Percentiles rank a stretch among this genome's conserved stretches.
phyloP scores from a whole-genome alignment of 2,329 filamentous ascomycete genomes.

The Dactylonectria macrodidyma region DNA sequence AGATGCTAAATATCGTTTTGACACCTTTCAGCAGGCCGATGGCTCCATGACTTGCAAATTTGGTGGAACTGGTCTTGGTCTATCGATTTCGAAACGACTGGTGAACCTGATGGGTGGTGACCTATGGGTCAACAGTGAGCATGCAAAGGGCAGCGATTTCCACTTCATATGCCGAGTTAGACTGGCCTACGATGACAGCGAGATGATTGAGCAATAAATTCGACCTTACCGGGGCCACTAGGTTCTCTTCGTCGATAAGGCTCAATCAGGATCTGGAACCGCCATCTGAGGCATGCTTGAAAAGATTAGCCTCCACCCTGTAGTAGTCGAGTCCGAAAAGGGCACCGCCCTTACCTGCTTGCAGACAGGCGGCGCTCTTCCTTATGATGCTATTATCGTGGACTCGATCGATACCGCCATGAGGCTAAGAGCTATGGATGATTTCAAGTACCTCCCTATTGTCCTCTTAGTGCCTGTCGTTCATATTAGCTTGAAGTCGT shows the following conservation, averaged over 20 bases:
- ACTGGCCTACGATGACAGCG: conserved; percentile 83
- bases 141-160: conserved; percentile 92
- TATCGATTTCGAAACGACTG: conserved; percentile 95
- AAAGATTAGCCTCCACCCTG: conserved; percentile 83
- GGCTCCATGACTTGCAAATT: conserved; percentile 97
- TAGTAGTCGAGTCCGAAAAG: conserved; percentile 83
- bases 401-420: conserved; percentile 95
- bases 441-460: conserved; percentile 98
- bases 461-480: conserved; percentile 92
- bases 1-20: conserved; percentile 67
- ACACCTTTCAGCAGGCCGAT: conserved; percentile 98
- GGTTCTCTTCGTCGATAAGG: conserved; percentile 95
- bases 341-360: conserved; percentile 71
- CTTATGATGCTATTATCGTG: conserved; percentile 96
- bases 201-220: conserved; percentile 85
- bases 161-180: conserved; percentile 96
- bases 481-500: conserved; percentile 92
- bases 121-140: conserved; percentile 95
- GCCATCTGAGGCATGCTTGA: conserved; percentile 85
- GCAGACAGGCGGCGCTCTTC: conserved; percentile 70
- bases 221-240: conserved; percentile 93
- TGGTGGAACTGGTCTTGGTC: conserved; percentile 91
- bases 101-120: conserved; percentile 97
- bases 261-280: conserved; percentile 82
- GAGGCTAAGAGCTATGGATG: conserved; percentile 86